phyloP scores from a whole-genome alignment of 2,329 filamentous ascomycete species.

The Alternaria sp. region DNA sequence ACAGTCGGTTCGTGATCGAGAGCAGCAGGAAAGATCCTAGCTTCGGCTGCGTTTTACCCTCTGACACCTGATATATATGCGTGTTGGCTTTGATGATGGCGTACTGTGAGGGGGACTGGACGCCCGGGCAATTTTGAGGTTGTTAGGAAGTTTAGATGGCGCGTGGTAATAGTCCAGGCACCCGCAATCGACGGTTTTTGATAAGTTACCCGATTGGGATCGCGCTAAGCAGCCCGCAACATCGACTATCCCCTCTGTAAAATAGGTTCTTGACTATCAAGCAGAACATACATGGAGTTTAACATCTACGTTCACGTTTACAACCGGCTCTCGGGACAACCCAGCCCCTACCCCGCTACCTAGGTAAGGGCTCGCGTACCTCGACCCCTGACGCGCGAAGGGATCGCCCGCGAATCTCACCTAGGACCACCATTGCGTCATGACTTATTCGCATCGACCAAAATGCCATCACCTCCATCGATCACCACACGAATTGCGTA shows the following conservation, averaged over 20 bases:
- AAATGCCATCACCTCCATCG: conserved; percentile 2
- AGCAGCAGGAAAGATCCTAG: background rate
- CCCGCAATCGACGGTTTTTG: background rate
- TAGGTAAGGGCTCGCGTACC: background rate
- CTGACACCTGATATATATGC: background rate
- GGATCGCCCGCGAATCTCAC: conserved; percentile 10
- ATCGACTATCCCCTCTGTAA: background rate
- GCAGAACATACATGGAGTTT: background rate
- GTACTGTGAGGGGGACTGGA: background rate
- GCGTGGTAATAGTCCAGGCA: background rate
- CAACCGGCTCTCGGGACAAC: background rate
- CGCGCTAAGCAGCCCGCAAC: background rate
- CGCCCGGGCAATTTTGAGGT: background rate
- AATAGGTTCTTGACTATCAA: background rate
- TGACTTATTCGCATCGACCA: conserved; percentile 28
- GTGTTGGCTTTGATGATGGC: background rate
- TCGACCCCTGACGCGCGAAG: background rate
- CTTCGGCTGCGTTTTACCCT: conserved; percentile 1
- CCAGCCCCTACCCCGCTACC: conserved; percentile 1
- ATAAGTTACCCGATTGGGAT: background rate
- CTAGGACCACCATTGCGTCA: conserved; percentile 30
- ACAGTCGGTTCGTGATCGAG: background rate
- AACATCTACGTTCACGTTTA: background rate
- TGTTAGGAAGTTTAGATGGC: background rate
- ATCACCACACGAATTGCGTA: background rate